These are phyloP conservation scores for Geranium rotundifolium DNA, from an alignment of 345 rosid species.

Conservation along the genomic window DNA sequence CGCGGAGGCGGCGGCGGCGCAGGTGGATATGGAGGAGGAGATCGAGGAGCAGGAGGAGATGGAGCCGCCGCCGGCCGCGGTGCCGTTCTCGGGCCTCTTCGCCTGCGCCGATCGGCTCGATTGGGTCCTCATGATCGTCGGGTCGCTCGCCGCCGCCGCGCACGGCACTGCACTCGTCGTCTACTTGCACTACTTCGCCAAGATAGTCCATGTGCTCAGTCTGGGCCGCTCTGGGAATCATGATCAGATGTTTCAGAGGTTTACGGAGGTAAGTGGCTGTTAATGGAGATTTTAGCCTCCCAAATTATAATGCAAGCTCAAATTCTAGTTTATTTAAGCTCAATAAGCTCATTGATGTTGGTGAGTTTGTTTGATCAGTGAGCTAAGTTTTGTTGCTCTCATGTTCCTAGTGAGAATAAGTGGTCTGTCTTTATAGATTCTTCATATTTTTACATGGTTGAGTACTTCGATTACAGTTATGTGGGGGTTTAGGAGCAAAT, in stretches of 20 bases:
- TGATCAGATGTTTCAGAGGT: conserved; percentile 36
- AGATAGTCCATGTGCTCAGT: conserved; percentile 47
- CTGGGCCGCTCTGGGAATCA: conserved; percentile 3
- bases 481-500: no score
- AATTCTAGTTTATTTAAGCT: no score
- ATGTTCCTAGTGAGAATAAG: no score
- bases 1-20: conserved; percentile 58
- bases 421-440: no score
- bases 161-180: conserved; percentile 80
- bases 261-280: conserved; percentile 42
- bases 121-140: conserved; percentile 71
- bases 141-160: conserved; percentile 79
- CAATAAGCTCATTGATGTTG: no score
- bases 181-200: conserved; percentile 77
- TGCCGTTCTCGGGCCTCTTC: conserved; percentile 74
- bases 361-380: no score
- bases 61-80: conserved; percentile 96
- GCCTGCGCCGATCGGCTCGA: conserved; percentile 83
- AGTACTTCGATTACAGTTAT: no score
- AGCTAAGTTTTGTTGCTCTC: no score
- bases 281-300: no score
- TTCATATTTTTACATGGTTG: no score
- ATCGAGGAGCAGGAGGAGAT: conserved; percentile 32
- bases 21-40: conserved; percentile 70
- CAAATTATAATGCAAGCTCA: no score